phyloP scores from a whole-genome alignment of 2,329 filamentous ascomycete species.

The Alternaria novae-zelandiae region DNA sequence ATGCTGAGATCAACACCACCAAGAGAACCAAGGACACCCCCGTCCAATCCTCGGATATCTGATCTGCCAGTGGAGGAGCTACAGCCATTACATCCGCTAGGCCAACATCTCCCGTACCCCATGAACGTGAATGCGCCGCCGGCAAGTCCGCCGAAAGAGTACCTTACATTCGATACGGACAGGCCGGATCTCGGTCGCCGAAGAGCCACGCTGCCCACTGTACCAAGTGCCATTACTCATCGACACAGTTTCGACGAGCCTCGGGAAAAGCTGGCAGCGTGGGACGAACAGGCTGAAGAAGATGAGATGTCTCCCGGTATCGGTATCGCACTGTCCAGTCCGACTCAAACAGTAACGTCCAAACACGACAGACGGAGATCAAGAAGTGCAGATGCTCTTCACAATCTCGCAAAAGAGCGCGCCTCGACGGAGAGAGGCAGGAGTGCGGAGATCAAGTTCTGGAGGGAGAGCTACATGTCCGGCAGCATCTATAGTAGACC shows the following conservation, averaged over 20 bases:
- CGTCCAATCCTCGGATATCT: slow-evolving; percentile 39
- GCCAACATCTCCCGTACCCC: slow-evolving; percentile 47
- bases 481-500: slow-evolving; percentile 45
- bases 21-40: slow-evolving; percentile 24
- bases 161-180: slow-evolving; percentile 40
- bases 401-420: slow-evolving; percentile 36
- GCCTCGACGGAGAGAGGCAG: slow-evolving; percentile 34
- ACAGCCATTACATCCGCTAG: slow-evolving; percentile 43
- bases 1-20: slow-evolving; percentile 32
- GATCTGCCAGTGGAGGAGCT: slow-evolving; percentile 42
- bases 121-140: slow-evolving; percentile 51
- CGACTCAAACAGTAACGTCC: slow-evolving; percentile 22
- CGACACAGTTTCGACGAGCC: slow-evolving; percentile 38
- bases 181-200: slow-evolving; percentile 33
- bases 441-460: slow-evolving; percentile 47
- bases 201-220: slow-evolving; percentile 45
- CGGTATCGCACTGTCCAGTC: slow-evolving; percentile 46
- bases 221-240: slow-evolving; percentile 31
- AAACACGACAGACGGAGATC: slow-evolving; percentile 42
- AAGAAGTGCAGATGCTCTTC: slow-evolving; percentile 47
- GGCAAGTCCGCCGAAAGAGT: slow-evolving; percentile 43
- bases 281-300: slow-evolving; percentile 39
- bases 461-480: slow-evolving; percentile 44
- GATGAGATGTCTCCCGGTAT: slow-evolving; percentile 38
- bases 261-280: slow-evolving; percentile 28